A percentile compares a stretch with the other conserved stretches of the same genome.
phyloP scores from a whole-genome alignment of 75 land plant species.

The Larix kaempferi region DNA sequence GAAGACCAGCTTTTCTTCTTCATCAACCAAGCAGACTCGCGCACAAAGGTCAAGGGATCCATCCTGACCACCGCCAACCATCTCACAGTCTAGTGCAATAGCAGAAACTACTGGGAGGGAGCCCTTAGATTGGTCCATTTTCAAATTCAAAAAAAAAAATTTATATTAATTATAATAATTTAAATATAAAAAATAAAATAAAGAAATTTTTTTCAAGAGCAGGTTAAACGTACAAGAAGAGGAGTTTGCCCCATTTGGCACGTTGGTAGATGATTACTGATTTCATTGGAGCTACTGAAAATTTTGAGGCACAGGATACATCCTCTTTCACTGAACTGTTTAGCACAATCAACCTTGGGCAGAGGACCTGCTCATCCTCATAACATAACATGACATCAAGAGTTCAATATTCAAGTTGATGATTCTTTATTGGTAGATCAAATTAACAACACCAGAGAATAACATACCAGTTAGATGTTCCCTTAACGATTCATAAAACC shows the following conservation, averaged over 20 bases:
- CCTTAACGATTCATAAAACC: constrained; percentile 63
- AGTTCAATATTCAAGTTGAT: too few species aligned
- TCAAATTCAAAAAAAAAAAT: too few species aligned
- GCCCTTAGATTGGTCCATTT: too few species aligned
- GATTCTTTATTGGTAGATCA: too few species aligned
- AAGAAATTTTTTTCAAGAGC: too few species aligned
- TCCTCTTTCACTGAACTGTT: constrained; percentile 41
- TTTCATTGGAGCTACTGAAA: constrained; percentile 30
- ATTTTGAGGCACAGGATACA: constrained; percentile 58
- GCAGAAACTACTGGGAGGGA: too few species aligned
- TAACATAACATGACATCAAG: too few species aligned
- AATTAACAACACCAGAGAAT: too few species aligned
- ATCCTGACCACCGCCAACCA: constrained; percentile 79
- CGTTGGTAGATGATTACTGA: background rate
- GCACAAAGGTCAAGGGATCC: constrained; percentile 20
- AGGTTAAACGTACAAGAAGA: too few species aligned
- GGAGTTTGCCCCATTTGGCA: too few species aligned
- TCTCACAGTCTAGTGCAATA: constrained; percentile 72
- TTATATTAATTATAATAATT: too few species aligned
- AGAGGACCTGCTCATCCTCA: constrained; percentile 37
- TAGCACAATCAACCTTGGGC: constrained; percentile 61
- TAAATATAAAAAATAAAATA: too few species aligned
- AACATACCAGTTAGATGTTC: constrained; percentile 69
- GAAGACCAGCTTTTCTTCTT: constrained; percentile 66
- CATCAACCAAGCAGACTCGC: constrained; percentile 64